These are phyloP conservation scores for Orbilia ellipsospora DNA, from an alignment of 2,329 filamentous ascomycete species.

Conservation along the genomic window DNA sequence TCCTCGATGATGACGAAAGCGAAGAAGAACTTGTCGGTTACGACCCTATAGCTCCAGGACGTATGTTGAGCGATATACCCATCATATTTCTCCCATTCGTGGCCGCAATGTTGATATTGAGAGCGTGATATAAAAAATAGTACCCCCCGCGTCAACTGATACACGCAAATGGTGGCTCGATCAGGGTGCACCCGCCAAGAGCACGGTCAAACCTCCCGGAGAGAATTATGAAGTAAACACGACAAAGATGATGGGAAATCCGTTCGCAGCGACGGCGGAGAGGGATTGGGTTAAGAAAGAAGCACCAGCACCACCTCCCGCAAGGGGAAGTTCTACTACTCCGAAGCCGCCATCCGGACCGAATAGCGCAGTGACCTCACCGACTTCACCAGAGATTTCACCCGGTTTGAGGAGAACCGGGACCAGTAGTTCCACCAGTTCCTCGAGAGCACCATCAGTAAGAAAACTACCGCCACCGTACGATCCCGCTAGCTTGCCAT, in stretches of 20 bases:
- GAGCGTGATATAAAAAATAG: constrained; percentile 40
- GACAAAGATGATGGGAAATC: constrained; percentile 79
- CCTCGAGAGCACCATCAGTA: constrained; percentile 65
- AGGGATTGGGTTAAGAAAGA: constrained; percentile 78
- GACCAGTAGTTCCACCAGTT: constrained; percentile 60
- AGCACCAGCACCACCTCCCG: constrained; percentile 35
- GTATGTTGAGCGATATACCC: constrained; percentile 71
- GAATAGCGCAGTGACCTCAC: constrained; percentile 65
- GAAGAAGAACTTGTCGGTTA: constrained; percentile 86
- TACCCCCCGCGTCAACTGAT: constrained; percentile 75
- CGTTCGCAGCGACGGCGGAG: constrained; percentile 78
- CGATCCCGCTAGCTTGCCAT: constrained; percentile 65
- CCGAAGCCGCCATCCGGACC: constrained; percentile 64
- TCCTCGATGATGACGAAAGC: constrained; percentile 72
- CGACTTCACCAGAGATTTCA: constrained; percentile 68
- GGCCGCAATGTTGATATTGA: constrained; percentile 46
- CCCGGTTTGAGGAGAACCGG: constrained; percentile 63
- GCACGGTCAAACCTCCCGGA: constrained; percentile 74
- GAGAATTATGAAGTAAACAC: constrained; percentile 73
- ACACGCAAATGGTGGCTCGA: constrained; percentile 78
- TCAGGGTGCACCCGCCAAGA: constrained; percentile 78
- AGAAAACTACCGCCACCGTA: constrained; percentile 69
- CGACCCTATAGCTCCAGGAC: constrained; percentile 82
- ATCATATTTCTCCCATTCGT: constrained; percentile 49
- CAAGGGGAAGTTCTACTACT: constrained; percentile 63